phyloP scores from a whole-genome alignment of 2,329 filamentous ascomycete species.

The Nigrograna mackinnonii region DNA sequence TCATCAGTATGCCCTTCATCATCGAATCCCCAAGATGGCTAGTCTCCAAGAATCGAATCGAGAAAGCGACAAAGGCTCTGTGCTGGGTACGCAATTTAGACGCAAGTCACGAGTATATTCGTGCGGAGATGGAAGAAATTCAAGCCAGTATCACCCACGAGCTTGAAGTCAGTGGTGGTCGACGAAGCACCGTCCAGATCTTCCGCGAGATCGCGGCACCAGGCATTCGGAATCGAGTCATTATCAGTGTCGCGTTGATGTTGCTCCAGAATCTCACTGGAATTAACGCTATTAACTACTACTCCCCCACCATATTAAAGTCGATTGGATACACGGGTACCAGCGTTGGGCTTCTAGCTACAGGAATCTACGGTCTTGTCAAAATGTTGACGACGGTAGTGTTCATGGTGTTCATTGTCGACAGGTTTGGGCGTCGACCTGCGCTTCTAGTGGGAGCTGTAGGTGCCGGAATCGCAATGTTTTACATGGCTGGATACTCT shows the following conservation, averaged over 20 bases:
- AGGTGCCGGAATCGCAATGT: constrained; percentile 1
- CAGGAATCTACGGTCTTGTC: constrained; percentile 10
- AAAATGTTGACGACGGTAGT: constrained; percentile 17
- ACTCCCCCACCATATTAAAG: constrained; percentile 7
- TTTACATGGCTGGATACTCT: constrained; percentile 1
- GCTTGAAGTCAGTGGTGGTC: not conserved
- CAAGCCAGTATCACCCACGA: constrained; percentile 1
- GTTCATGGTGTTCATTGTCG: constrained; percentile 27
- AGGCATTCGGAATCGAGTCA: not conserved
- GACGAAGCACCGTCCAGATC: not conserved
- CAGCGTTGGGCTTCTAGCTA: constrained; percentile 5
- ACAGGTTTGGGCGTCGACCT: constrained; percentile 19
- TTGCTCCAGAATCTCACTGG: constrained; percentile 5
- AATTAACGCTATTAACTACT: constrained; percentile 9
- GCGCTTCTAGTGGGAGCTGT: constrained; percentile 24
- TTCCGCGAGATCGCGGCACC: not conserved
- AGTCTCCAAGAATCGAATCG: constrained; percentile 39
- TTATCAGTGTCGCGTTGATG: constrained; percentile 1
- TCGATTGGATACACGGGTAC: constrained; percentile 4
- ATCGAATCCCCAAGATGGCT: constrained; percentile 41
- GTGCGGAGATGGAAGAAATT: constrained; percentile 3
- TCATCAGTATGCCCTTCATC: constrained; percentile 53
- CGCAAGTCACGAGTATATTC: constrained; percentile 1
- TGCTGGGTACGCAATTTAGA: constrained; percentile 1
- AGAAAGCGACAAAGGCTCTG: constrained; percentile 14